Conservation (phyloP, 345 rosid genomes). For the Salix caprea region DNA sequence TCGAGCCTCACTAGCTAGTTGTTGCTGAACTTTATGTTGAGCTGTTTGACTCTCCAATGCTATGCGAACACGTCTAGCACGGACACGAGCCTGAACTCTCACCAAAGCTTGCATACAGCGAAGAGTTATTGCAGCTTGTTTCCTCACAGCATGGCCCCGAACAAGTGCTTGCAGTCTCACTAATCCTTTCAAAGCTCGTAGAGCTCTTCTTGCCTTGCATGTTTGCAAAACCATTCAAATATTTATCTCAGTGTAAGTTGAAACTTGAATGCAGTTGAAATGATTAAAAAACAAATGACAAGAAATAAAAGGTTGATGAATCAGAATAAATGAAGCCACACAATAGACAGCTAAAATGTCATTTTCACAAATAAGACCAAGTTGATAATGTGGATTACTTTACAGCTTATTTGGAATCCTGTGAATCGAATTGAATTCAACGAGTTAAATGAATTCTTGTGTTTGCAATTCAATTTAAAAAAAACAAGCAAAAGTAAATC, state of each 20-base stretch:
- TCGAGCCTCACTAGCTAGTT: slow-evolving; percentile 66
- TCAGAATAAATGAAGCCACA: background rate
- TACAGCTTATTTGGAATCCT: no score
- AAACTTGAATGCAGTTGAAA: background rate
- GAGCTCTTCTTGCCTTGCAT: slow-evolving; percentile 91
- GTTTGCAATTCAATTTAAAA: no score
- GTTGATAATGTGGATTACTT: slow-evolving; percentile 1
- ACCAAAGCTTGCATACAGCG: slow-evolving; percentile 99
- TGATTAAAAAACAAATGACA: background rate
- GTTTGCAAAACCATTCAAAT: slow-evolving; percentile 13
- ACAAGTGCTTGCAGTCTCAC: slow-evolving; percentile 98
- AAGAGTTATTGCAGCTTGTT: slow-evolving; percentile 98
- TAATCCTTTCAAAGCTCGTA: slow-evolving; percentile 93
- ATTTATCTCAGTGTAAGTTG: background rate
- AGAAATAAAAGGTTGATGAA: background rate
- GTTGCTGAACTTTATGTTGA: slow-evolving; percentile 72
- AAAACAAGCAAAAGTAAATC: no score
- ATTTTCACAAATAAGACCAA: background rate
- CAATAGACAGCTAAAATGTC: background rate
- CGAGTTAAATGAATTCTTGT: background rate
- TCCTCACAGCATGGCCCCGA: slow-evolving; percentile 97
- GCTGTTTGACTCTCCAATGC: slow-evolving; percentile 84
- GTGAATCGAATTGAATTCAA: background rate
- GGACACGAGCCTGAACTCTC: slow-evolving; percentile 98
- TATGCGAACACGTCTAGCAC: slow-evolving; percentile 93